Percentiles rank a stretch among this genome's conserved stretches.
Evolutionary conservation across 129 eudicot species (phyloP).

Genomic region (Rutidosis leptorrhynchoides): DNA sequence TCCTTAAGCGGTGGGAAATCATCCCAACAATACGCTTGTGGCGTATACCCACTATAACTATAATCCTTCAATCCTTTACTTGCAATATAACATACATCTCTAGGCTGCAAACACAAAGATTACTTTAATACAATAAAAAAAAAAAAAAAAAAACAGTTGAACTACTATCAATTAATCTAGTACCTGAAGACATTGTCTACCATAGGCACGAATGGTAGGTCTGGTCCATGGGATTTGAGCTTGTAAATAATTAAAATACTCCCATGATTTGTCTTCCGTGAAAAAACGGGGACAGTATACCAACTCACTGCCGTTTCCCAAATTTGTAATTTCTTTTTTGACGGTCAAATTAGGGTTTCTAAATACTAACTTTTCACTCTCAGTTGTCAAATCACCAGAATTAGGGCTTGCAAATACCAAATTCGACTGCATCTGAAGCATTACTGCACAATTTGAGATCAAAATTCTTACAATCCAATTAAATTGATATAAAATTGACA

Average conservation of each 20-base stretch:
- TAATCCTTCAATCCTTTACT: constrained; percentile 57
- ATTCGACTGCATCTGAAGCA: no score
- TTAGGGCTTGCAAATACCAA: no score
- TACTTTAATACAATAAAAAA: no score
- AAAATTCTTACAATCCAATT: no score
- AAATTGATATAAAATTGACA: no score
- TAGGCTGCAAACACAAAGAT: constrained; percentile 48
- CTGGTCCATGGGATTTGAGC: constrained; percentile 87
- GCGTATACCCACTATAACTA: constrained; percentile 73
- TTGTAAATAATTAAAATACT: constrained; percentile 55
- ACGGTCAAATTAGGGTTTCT: no score
- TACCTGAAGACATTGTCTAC: constrained; percentile 59
- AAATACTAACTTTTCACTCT: no score
- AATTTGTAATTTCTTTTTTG: constrained; percentile 42
- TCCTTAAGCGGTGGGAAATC: constrained; percentile 74
- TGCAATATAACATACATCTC: constrained; percentile 85
- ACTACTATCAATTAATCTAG: no score
- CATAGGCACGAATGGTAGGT: constrained; percentile 83
- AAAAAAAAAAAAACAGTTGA: no score
- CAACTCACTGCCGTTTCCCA: constrained; percentile 63
- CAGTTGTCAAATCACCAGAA: no score
- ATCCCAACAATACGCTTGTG: constrained; percentile 74
- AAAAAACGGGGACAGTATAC: constrained; percentile 44
- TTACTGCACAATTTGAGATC: no score
- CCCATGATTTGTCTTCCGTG: constrained; percentile 46